phyloP scores from a whole-genome alignment of 2,329 filamentous ascomycete genomes.

The Fusarium anthophilum region DNA sequence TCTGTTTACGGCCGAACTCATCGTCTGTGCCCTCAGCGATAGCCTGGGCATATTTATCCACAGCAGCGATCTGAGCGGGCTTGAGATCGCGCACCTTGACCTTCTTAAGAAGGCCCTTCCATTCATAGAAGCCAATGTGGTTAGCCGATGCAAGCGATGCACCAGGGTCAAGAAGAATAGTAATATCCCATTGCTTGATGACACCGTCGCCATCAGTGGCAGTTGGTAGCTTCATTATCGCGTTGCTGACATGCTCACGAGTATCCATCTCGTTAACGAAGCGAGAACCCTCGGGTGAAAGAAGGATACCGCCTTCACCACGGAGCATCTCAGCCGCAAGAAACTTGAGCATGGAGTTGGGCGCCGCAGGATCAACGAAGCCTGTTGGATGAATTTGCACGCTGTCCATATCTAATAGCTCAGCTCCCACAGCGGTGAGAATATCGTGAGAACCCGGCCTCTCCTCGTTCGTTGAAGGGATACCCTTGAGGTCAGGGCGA shows the following conservation, averaged over 20 bases:
- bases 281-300: constrained; percentile 56
- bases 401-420: constrained; percentile 61
- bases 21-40: constrained; percentile 54
- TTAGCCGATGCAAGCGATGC: constrained; percentile 60
- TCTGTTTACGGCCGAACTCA: constrained; percentile 57
- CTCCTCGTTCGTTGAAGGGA: constrained; percentile 71
- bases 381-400: constrained; percentile 74
- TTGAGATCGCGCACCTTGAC: constrained; percentile 62
- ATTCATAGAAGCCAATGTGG: constrained; percentile 71
- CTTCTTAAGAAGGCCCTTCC: constrained; percentile 68
- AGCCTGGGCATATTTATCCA: constrained; percentile 60
- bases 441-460: constrained; percentile 62
- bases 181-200: constrained; percentile 65
- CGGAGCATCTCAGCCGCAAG: constrained; percentile 70
- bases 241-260: constrained; percentile 63
- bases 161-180: constrained; percentile 68
- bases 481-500: constrained; percentile 66
- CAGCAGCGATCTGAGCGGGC: constrained; percentile 49
- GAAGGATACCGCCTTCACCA: constrained; percentile 69
- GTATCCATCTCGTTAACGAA: constrained; percentile 73
- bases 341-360: constrained; percentile 63
- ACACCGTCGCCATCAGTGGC: constrained; percentile 41
- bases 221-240: constrained; percentile 56
- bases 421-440: constrained; percentile 52
- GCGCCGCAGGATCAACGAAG: constrained; percentile 65